These are phyloP conservation scores for Gliomastix tumulicola DNA, from an alignment of 2,329 filamentous ascomycete genomes.

Conservation along the genomic window DNA sequence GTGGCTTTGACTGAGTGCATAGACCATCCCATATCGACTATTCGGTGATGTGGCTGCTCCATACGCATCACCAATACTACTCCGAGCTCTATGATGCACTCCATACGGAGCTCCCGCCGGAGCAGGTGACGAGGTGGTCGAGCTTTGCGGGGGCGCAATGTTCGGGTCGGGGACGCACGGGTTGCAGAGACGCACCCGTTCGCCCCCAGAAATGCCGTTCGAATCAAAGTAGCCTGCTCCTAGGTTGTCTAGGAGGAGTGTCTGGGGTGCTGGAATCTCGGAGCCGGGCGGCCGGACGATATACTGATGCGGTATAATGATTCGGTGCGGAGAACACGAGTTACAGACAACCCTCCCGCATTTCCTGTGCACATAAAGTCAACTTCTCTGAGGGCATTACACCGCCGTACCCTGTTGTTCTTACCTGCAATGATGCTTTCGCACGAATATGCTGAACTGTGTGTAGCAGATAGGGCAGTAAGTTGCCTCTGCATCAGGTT, in stretches of 20 bases:
- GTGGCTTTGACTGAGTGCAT: constrained; percentile 13
- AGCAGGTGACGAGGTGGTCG: constrained; percentile 22
- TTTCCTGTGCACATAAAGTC: constrained; percentile 58
- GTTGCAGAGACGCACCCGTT: constrained; percentile 53
- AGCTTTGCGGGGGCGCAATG: constrained; percentile 44
- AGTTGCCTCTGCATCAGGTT: constrained; percentile 76
- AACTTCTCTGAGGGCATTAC: too few relatives aligned
- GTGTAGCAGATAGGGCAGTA: constrained; percentile 78
- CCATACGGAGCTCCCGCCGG: constrained; percentile 20
- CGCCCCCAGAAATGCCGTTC: constrained; percentile 43
- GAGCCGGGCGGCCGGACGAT: constrained; percentile 70
- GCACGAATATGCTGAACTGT: constrained; percentile 75
- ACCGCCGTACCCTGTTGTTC: too few relatives aligned
- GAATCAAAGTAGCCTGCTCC: constrained; percentile 32
- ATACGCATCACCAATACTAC: constrained; percentile 27
- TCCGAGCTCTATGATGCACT: constrained; percentile 36
- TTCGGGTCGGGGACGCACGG: constrained; percentile 58
- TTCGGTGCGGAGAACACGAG: constrained; percentile 85
- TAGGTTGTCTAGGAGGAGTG: constrained; percentile 28
- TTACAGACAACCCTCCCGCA: constrained; percentile 90
- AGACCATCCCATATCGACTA: constrained; percentile 25
- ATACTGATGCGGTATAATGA: constrained; percentile 88
- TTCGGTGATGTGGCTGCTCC: constrained; percentile 17
- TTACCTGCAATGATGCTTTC: constrained; percentile 88
- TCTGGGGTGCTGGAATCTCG: constrained; percentile 25